Base-by-base conservation (phyloP, 78 protist species). In the Dictyostelium intermedium region DNA sequence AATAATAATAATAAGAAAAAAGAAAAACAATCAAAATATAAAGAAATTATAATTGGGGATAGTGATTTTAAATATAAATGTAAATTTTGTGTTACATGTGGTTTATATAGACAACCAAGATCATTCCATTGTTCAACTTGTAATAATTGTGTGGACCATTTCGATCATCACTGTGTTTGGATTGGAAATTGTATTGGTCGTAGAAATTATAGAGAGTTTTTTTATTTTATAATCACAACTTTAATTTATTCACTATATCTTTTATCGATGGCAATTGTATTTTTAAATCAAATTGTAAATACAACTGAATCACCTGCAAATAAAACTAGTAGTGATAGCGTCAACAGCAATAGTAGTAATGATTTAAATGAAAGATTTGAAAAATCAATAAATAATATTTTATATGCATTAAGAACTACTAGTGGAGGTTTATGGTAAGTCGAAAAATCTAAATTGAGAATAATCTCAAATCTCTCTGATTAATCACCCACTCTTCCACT, bases 141-240 rank as follows among this genome's bases (percentile, higher is more conserved):
- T 77, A 91, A 96, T 39, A 93, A 78, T n/a, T 97, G 98, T 85
- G 84, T 85, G 10, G 27, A 16, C 4, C 37, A 78, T 35, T 95
- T 97, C 45, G 98, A 97, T 85, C 98, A 97, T 27, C 98, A 97
- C 69, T 97, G 98, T 92, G 98, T 96, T 9, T 97, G 98, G 98
- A 37, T 96, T 20, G 97, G 96, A 23, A 96, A 97, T 32, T 97
- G 98, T 85, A 74, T 97, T 72, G 92, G 92, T 30, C 27, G 41
- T 13, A 53, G 84, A 76, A 85, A 85, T 37, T 85, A 85, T 53
- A 73, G 43, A 76, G 43, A 85, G 20, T 85, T 85, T 43, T 13
- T 85, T 32, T 53, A 53, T 37, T 85, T 85, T 56, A 13, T 76
- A 5, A 37, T 35, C 8, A n/a, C 35, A 30, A 18, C 78, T 27